Evolutionary conservation across 2,329 filamentous ascomycete genomes (phyloP), one percentile per base, ranked within the genome.

Genomic region (Alternaria gansuensis): DNA sequence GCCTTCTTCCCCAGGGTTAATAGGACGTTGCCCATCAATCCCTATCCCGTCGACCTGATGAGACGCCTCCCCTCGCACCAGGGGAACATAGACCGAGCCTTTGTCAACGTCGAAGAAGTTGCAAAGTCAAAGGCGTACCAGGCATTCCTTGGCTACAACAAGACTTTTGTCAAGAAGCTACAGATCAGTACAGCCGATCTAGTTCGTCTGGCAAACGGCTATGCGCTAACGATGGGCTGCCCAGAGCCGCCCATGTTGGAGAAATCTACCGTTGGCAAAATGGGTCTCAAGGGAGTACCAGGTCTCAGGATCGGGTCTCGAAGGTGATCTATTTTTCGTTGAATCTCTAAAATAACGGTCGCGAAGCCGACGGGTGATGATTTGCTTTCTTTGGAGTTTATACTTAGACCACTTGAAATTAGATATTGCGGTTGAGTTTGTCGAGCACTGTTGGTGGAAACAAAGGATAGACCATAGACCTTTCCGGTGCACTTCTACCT

Each of bases 1-100:
- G 78, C 79, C 6, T 86, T 83, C 75, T 85, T 85, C 71, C 70
- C 82, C 24, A 76, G 74, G 34, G 73, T 74, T 54, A 84, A 85
- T 69, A 82, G 73, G 59, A 77, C 79, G 31, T 71, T 85, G 17
- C 82, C 82, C 17, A 84, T 85, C 67, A 72, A 82, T 29, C 78
- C 82, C 3, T 82, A 85, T 62, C 80, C 82, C 1, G 72, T 75
- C 13, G 74, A 79, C 23, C 75, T 85, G 56, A 70, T 74, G 7
- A 68, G 73, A 11, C 67, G 71, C 9, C 74, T 80, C 31, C 54
- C 75, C 7, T 58, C 71, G 24, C 75, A 73, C 61, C 65, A 75
- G 34, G 39, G 64, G 5, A 69, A 67, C 5, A 71, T 82, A 45
- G 64, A 69, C 21, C 59, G 66, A 13, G 76, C 76, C 0, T 74